Percentiles rank a stretch among this genome's conserved stretches.
These are phyloP conservation scores for Triadica sebifera DNA, from an alignment of 345 rosid genomes.

Conservation along the genomic window DNA sequence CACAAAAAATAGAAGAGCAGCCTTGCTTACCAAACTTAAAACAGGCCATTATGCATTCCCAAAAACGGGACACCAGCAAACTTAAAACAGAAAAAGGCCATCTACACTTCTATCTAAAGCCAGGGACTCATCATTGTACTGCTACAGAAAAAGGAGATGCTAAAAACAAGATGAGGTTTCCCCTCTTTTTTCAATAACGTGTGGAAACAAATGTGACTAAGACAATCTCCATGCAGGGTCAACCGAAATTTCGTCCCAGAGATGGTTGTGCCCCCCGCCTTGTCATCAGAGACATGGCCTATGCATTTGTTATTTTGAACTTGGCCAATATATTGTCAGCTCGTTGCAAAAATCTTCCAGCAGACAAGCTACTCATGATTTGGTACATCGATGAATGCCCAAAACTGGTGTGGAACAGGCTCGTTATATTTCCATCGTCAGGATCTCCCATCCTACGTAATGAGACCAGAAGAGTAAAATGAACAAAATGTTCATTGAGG, in stretches of 20 bases:
- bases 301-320: not conserved
- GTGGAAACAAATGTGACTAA: not conserved
- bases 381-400: not conserved
- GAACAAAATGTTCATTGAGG: not conserved
- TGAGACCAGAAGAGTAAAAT: not conserved
- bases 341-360: not conserved
- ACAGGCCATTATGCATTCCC: constrained; percentile 9
- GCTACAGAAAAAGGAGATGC: not conserved
- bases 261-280: not conserved
- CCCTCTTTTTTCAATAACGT: not conserved
- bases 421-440: not conserved
- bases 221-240: not conserved
- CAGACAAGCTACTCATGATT: not conserved
- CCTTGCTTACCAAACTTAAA: not conserved
- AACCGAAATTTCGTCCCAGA: not conserved
- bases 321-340: not conserved
- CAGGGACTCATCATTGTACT: not conserved
- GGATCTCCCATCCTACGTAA: not conserved
- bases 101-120: constrained; percentile 6
- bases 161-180: not conserved
- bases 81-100: not conserved
- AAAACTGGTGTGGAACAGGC: not conserved
- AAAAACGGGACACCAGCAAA: constrained; percentile 5
- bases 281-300: not conserved
- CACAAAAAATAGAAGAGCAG: not conserved